These are phyloP conservation scores for Cyclotella atomus DNA, from an alignment of 108 stramenopile genomes.

Conservation along the genomic window DNA sequence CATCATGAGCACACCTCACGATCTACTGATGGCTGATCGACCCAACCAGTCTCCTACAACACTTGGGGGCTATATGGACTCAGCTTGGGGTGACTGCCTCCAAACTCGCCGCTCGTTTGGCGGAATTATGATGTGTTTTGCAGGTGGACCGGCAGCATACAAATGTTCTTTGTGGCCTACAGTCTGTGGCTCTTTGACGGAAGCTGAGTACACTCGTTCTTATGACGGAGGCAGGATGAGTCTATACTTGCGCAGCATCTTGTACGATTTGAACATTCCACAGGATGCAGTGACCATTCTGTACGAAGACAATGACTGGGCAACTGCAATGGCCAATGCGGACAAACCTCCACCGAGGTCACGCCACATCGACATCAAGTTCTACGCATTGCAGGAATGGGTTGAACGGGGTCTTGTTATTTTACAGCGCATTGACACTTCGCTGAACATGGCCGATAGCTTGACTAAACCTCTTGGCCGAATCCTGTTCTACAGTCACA, in stretches of 20 bases:
- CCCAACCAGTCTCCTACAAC: neutral
- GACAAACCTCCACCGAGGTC: slow-evolving; percentile 3
- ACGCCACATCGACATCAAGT: slow-evolving; percentile 8
- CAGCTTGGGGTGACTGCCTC: neutral
- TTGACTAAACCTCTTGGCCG: neutral
- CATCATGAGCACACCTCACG: neutral
- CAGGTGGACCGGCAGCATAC: neutral
- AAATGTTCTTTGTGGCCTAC: neutral
- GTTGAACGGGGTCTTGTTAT: slow-evolving; percentile 1
- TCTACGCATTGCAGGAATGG: neutral
- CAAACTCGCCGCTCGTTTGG: neutral
- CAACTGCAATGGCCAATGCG: slow-evolving; percentile 7
- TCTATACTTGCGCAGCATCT: neutral
- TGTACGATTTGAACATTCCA: neutral
- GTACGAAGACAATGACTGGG: neutral
- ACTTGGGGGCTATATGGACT: neutral
- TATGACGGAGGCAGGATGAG: neutral
- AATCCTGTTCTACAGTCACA: slow-evolving; percentile 11
- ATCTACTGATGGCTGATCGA: neutral
- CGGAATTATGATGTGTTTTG: neutral
- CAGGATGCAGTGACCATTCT: neutral
- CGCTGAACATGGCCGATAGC: neutral
- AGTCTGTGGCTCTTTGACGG: neutral
- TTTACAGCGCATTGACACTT: neutral
- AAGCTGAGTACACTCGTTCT: neutral